Percentiles rank a stretch among this genome's conserved stretches.
These are phyloP conservation scores for Paecilomyces fulvus DNA, from an alignment of 2,329 filamentous ascomycete species.

Conservation along the genomic window DNA sequence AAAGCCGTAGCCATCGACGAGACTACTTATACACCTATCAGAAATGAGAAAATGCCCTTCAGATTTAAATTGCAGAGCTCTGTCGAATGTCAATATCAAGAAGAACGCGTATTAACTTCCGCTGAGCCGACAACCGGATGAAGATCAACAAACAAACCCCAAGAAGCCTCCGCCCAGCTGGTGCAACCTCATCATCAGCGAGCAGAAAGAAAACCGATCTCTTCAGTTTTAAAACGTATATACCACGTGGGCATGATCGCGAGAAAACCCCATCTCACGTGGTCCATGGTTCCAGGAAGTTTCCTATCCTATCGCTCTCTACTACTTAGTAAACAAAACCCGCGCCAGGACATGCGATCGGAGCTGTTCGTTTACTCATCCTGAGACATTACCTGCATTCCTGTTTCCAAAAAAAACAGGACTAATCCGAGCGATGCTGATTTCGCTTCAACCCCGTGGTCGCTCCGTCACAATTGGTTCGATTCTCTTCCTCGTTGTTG, in stretches of 20 bases:
- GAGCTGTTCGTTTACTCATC: neutral
- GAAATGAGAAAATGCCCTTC: neutral
- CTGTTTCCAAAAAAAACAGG: neutral
- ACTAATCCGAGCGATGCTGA: slow-evolving; percentile 5
- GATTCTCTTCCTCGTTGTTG: slow-evolving; percentile 15
- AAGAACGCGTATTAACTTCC: neutral
- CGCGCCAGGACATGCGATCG: neutral
- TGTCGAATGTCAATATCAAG: too few species aligned
- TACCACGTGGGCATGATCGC: neutral
- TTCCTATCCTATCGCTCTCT: neutral
- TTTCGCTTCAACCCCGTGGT: slow-evolving; percentile 10
- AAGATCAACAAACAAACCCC: neutral
- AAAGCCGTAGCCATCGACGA: neutral
- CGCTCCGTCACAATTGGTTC: slow-evolving; percentile 22
- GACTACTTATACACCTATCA: neutral
- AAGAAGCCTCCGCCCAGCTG: neutral
- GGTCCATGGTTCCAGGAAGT: neutral
- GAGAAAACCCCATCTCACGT: neutral
- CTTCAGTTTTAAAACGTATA: too few species aligned
- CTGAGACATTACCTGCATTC: neutral
- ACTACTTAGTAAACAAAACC: neutral
- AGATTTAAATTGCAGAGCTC: too few species aligned
- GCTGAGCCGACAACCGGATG: neutral
- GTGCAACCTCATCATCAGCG: neutral
- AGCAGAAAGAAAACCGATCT: too few species aligned